Conservation (phyloP, 495 filamentous ascomycete species). For the Penicilliopsis zonata region DNA sequence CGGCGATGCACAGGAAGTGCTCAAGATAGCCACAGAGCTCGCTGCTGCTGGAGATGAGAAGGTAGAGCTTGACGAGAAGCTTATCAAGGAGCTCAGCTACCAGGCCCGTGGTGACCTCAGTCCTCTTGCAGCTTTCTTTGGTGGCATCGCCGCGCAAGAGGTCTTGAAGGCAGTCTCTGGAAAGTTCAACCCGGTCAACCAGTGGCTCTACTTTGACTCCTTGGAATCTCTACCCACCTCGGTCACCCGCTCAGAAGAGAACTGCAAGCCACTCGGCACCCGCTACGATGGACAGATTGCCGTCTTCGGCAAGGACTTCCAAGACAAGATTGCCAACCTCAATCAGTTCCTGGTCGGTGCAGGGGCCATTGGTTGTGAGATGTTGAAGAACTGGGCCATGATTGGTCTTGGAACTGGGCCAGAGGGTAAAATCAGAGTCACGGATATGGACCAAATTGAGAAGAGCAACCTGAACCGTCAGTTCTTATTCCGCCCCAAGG, state of each 20-base stretch:
- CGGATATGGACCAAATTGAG: conserved; percentile 98
- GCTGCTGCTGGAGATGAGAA: conserved; percentile 53
- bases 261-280: conserved; percentile 67
- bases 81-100: conserved; percentile 87
- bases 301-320: conserved; percentile 87
- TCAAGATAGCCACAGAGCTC: conserved; percentile 59
- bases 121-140: conserved; percentile 91
- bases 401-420: conserved; percentile 86
- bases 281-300: conserved; percentile 97
- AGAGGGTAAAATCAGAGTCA: conserved; percentile 78
- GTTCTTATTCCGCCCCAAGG: conserved; percentile 87
- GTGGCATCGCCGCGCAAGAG: conserved; percentile 90
- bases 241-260: conserved; percentile 64
- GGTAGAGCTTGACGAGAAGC: conserved; percentile 79
- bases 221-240: conserved; percentile 81
- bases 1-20: conserved; percentile 66
- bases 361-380: conserved; percentile 97
- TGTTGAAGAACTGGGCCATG: conserved; percentile 99
- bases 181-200: conserved; percentile 87
- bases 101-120: conserved; percentile 89
- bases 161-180: conserved; percentile 95
- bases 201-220: conserved; percentile 96
- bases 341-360: conserved; percentile 93
- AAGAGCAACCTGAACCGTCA: conserved; percentile 98
- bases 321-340: conserved; percentile 81